Base-by-base conservation (phyloP, 345 rosid genomes). In the Brassica nigra region DNA sequence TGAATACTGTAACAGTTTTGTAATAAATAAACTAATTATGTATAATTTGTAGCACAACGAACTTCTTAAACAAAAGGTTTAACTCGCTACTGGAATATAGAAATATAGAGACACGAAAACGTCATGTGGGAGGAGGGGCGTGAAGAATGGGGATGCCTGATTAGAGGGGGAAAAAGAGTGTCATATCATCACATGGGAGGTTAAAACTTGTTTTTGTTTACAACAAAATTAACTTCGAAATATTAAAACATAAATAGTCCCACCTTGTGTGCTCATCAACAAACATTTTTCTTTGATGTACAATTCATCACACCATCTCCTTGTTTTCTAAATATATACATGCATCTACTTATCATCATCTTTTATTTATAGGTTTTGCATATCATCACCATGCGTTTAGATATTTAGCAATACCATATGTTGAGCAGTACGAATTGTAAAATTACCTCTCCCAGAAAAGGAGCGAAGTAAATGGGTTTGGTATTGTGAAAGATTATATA, bases 151-250 rank as follows among this genome's bases (percentile, higher is more conserved):
- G 70, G 66, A 62, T 75, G 83, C 83, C 77, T 70, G 57, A 76
- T 75, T 81, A 76, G 80, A 76, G 47, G 15, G 73, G 75, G 63
- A 5, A 23, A 62, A 76, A 49, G 55, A 62, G 58, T 71, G 83
- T 80, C 83, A 16, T 75, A 44, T 80, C 83, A 80, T 76, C 83
- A 71, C 83, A 80, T 80, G 83, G 80, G 71, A 57, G 74, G 80
- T 58, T 76, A 76, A 64, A 68, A 8, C 62, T 66, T 10, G 39
- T 65, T 71, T 73, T 55, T 74, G 70, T 18, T 75, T 74, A 69
- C 47, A 74, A 74, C 70, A 74, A 68, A 69, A 28, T 52, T 28
- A 69, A 80, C 76, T 62, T 37, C 14, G 29, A 59, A 79, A 11
- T 15, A 8, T 70, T 63, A 42, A 65, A 76, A 76, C 83, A 76